Base-by-base conservation (phyloP, 2,329 filamentous ascomycete genomes). In the Bipolaris cookei region DNA sequence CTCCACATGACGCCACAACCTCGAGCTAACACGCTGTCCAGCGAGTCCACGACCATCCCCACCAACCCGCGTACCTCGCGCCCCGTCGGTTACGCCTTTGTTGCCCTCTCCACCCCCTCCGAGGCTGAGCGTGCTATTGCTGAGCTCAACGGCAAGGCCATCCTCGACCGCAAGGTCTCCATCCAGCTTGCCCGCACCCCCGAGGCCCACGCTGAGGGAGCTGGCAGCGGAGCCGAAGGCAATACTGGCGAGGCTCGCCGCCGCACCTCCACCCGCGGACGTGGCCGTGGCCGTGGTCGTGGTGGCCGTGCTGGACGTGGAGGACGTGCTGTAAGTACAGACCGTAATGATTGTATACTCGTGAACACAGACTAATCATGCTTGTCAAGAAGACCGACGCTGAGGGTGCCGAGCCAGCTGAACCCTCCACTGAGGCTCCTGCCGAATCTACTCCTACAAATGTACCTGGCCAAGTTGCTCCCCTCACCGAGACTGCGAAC, bases 61-160 rank as follows among this genome's bases (percentile, higher is more conserved):
- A 97, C 96, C 87, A 98, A 99, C 86, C 95, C 95, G 77, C 94
- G 95, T 80, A 99, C 94, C 81, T 94, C 92, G 81, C 94, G 95
- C 78, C 94, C 95, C 66, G 95, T 99, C 79, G 95, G 95, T 77
- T 99, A 98, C 81, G 95, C 95, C 77, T 99, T 99, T 78, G 95
- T 99, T 79, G 95, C 98, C 77, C 90, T 99, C 67, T 96, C 92
- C 62, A 97, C 94, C 65, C 91, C 95, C 59, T 88, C 87, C 67
- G 95, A 98, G 84, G 95, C 95, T 65, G 91, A 97, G 82, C 91
- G 92, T 79, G 95, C 95, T 76, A 98, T 99, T 73, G 84, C 87
- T 72, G 92, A 97, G 82, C 90, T 99, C 67, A 97, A 95, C 73
- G 54, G 94, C 80, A 93, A 97, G 85, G 92, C 96, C 82, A 95